A percentile compares a stretch with the other conserved stretches of the same genome.
phyloP scores from a whole-genome alignment of 2,329 filamentous ascomycete genomes.

The Colletotrichum musicola region DNA sequence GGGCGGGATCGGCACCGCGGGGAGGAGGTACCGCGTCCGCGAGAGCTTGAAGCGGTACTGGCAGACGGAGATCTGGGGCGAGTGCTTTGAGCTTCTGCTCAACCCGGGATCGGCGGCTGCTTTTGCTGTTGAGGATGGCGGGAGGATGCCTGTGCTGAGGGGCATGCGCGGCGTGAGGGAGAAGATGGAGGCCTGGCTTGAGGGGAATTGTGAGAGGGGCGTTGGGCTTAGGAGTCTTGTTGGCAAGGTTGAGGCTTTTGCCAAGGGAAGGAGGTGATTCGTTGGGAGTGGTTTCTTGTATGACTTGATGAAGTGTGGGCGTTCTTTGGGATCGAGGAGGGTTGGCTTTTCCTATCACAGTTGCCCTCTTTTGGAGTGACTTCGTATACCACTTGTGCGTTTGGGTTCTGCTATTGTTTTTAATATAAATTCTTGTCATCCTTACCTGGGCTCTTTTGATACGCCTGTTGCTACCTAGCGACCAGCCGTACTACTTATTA shows the following conservation, averaged over 20 bases:
- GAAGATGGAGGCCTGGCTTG: constrained; percentile 87
- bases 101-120: constrained; percentile 81
- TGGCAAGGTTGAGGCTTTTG: constrained; percentile 69
- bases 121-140: constrained; percentile 73
- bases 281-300: background rate
- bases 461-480: too few relatives aligned
- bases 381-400: too few relatives aligned
- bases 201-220: constrained; percentile 84
- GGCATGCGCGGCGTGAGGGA: constrained; percentile 78
- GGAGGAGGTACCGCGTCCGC: constrained; percentile 81
- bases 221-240: constrained; percentile 78
- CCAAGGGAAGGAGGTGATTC: constrained; percentile 49
- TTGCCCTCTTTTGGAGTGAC: too few relatives aligned
- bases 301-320: constrained; percentile 24
- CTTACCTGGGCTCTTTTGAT: too few relatives aligned
- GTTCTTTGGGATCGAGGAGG: too few relatives aligned
- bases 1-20: constrained; percentile 67
- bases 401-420: too few relatives aligned
- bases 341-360: too few relatives aligned
- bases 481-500: too few relatives aligned
- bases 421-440: too few relatives aligned
- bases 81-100: constrained; percentile 85
- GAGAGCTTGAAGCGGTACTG: constrained; percentile 94
- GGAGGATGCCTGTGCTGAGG: constrained; percentile 78
- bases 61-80: constrained; percentile 91